Base-by-base conservation (phyloP, 257 asterid species). In the Eustoma russellianum region DNA sequence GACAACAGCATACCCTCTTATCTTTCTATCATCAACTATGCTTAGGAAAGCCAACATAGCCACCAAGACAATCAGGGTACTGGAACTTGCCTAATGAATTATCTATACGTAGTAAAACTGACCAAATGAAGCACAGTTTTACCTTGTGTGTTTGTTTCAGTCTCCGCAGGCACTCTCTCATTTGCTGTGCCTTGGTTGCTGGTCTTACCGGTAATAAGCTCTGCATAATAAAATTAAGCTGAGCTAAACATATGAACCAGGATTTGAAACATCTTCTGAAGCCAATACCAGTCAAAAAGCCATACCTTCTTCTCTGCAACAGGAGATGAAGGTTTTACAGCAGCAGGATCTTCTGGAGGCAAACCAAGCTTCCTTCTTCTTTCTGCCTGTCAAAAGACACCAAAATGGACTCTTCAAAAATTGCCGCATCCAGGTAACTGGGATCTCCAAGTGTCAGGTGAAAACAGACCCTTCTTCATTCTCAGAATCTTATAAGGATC, bases 281-380 rank as follows among this genome's bases (percentile, higher is more conserved):
- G 12, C 13, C 43, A 52, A 46, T 11, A n/a, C 14, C 48, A 28
- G 61, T 44, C 62, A 24, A 59, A 54, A 52, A 49, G 34, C 48
- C 54, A 58, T 49, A 83, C 99, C 88, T 92, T 88, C 66, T 83
- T 88, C 60, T 85, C 95, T 58, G 76, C 88, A 30, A 90, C 88
- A 44, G 96, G 90, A 52, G 83, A 59, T 69, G 97, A 63, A 60
- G 93, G 91, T 46, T 85, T 81, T 41, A 55, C 71, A 45, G 74
- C 66, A 59, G 79, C 56, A 45, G 87, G 88, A 51, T 88, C 97
- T 66, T 85, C 94, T 16, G 86, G 72, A 44, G 95, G 85, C 74
- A 92, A 79, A 57, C 99, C 97, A 60, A 92, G 95, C 75, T 79
- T 92, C 65, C 94, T 76, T 54, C 99, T 85, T 70, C 97, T 92